Conservation (phyloP, 2,329 filamentous ascomycete species). For the Alternaria dauci region DNA sequence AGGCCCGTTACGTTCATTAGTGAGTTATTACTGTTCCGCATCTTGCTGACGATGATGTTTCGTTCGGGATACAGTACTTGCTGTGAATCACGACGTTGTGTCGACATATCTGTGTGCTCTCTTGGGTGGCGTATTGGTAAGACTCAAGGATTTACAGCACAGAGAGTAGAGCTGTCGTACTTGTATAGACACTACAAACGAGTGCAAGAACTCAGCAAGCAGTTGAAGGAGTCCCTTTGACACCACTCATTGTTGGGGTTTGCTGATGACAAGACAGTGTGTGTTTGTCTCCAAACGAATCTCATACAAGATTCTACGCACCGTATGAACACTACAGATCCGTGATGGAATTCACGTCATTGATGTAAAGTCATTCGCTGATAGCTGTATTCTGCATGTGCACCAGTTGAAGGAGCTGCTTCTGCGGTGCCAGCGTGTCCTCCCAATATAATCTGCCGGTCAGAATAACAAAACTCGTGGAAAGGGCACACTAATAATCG, state of each 20-base stretch:
- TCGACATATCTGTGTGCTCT: neutral
- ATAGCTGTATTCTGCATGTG: neutral
- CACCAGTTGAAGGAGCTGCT: neutral
- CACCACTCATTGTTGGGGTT: slow-evolving; percentile 3
- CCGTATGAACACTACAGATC: neutral
- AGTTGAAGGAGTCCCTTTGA: neutral
- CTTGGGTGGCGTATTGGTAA: neutral
- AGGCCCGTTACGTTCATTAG: neutral
- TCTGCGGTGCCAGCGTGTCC: neutral
- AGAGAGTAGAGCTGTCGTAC: neutral
- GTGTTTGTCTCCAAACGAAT: neutral
- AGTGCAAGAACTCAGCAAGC: neutral
- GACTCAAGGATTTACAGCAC: neutral
- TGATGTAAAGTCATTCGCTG: neutral
- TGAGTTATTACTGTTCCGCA: neutral
- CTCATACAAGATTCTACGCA: neutral
- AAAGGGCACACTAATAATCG: neutral
- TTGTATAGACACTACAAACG: slow-evolving; percentile 1
- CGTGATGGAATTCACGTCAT: neutral
- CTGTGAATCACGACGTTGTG: slow-evolving; percentile 1
- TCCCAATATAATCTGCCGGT: neutral
- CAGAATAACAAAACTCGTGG: neutral
- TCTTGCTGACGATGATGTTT: neutral
- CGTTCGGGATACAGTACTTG: neutral
- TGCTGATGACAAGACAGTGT: slow-evolving; percentile 1